Percentiles rank a stretch among this genome's conserved stretches.
Conservation (phyloP, 495 filamentous ascomycete species). For the Xylaria venustula region DNA sequence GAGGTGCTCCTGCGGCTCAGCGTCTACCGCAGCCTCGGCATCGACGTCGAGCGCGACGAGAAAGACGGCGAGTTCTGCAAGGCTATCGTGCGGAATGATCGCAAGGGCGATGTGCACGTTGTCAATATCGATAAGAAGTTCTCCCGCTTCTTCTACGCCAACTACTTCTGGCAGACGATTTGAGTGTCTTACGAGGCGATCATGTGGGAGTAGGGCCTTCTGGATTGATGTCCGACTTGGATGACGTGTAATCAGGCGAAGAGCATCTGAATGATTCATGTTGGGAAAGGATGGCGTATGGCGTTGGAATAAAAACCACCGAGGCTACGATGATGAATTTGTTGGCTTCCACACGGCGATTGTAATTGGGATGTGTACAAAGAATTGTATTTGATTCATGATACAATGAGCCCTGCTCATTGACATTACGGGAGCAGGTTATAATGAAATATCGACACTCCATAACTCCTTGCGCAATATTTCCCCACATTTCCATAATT, state of each 20-base stretch:
- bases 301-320: slow-evolving; percentile 24
- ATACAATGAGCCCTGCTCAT: neutral
- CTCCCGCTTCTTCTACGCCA: slow-evolving; percentile 87
- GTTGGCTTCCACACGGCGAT: neutral
- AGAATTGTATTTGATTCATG: neutral
- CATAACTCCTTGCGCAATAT: neutral
- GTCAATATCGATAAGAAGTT: slow-evolving; percentile 93
- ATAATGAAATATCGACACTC: neutral
- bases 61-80: slow-evolving; percentile 77
- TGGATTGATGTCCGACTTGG: neutral
- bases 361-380: neutral
- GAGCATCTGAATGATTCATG: slow-evolving; percentile 14
- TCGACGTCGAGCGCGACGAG: slow-evolving; percentile 81
- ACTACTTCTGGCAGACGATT: slow-evolving; percentile 93
- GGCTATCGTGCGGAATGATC: slow-evolving; percentile 81
- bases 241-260: neutral
- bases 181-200: slow-evolving; percentile 32
- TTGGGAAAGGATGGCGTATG: slow-evolving; percentile 16
- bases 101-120: slow-evolving; percentile 89
- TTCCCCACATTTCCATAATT: too few relatives aligned
- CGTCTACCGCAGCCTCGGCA: slow-evolving; percentile 85
- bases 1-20: slow-evolving; percentile 72
- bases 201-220: neutral
- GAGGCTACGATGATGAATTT: neutral
- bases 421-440: neutral